Conservation (phyloP, 176 grass and related monocot genomes). For the maize (Zea mays) region DNA sequence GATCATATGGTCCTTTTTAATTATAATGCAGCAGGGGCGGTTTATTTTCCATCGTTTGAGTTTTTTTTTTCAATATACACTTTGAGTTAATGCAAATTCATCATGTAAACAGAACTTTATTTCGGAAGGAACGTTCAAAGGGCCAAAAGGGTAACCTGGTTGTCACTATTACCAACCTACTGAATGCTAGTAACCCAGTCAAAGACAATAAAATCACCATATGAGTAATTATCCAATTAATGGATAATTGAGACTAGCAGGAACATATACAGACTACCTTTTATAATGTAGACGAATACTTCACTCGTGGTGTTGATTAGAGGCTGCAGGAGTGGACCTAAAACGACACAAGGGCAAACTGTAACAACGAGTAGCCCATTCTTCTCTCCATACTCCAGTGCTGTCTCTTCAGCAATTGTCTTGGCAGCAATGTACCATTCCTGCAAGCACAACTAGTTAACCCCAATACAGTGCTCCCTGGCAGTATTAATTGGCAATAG, state of each 20-base stretch:
- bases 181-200: not conserved
- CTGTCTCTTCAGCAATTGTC: conserved; percentile 39
- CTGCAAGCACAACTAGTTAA: conserved; percentile 19
- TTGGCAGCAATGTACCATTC: conserved; percentile 53
- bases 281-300: conserved; percentile 36
- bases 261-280: conserved; percentile 18
- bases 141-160: not conserved
- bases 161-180: not conserved
- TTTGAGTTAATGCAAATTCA: not conserved
- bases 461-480: not conserved
- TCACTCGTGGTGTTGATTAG: conserved; percentile 29
- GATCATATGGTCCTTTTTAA: too few species aligned
- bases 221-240: not conserved
- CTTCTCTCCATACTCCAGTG: conserved; percentile 42
- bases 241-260: not conserved
- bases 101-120: not conserved
- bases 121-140: not conserved
- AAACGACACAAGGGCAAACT: conserved; percentile 36
- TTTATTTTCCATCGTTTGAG: too few species aligned
- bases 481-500: not conserved
- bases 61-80: too few species aligned
- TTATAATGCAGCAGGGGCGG: too few species aligned
- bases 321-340: conserved; percentile 39
- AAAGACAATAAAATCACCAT: not conserved
- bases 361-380: conserved; percentile 36